These are phyloP conservation scores for Podila epicladia DNA, from an alignment of 192 early-diverging fungal genomes.

Conservation along the genomic window DNA sequence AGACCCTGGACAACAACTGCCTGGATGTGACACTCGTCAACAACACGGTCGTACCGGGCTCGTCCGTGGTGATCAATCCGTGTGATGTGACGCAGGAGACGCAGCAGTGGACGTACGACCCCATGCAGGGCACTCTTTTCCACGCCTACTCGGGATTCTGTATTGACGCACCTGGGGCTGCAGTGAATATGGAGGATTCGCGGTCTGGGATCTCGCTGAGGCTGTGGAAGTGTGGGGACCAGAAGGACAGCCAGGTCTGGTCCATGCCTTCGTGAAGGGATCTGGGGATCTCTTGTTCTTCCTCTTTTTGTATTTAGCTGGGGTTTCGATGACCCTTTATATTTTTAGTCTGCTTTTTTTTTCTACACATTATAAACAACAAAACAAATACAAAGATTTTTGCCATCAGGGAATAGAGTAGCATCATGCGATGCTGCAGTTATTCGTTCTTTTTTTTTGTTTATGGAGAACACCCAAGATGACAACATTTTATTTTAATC, in stretches of 20 bases:
- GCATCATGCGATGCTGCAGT: background rate
- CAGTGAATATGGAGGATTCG: background rate
- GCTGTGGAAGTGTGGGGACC: constrained; percentile 26
- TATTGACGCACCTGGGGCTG: constrained; percentile 20
- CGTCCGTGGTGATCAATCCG: constrained; percentile 24
- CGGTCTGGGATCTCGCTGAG: background rate
- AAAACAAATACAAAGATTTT: background rate
- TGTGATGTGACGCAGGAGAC: constrained; percentile 25
- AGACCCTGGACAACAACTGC: constrained; percentile 32
- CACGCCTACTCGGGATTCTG: constrained; percentile 29
- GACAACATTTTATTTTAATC: constrained; percentile 37
- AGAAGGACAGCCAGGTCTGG: constrained; percentile 44
- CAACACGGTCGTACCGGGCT: background rate
- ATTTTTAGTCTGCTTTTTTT: no score
- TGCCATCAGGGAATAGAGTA: no score
- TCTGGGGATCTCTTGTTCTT: no score
- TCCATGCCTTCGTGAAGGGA: constrained; percentile 29
- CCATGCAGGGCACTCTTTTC: constrained; percentile 32
- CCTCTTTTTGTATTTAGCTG: no score
- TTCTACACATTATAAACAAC: background rate
- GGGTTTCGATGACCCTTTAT: no score
- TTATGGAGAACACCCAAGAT: background rate
- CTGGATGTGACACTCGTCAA: constrained; percentile 13
- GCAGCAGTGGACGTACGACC: constrained; percentile 43
- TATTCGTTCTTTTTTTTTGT: background rate